Conservation (phyloP, 2,329 filamentous ascomycete genomes). For the Ceratocystis cubensis region DNA sequence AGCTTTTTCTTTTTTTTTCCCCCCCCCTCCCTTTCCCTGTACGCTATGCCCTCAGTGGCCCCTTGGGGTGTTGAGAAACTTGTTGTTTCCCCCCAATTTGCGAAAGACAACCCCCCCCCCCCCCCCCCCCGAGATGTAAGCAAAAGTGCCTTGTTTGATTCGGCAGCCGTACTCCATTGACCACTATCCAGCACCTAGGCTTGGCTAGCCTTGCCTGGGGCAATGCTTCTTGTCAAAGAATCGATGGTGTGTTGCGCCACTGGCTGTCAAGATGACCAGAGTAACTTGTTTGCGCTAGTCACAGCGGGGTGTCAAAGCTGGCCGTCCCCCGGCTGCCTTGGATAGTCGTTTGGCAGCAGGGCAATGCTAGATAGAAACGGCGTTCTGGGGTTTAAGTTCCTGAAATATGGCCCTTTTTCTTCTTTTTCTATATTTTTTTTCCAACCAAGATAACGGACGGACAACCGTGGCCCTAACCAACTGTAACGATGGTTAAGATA, state of each 20-base stretch:
- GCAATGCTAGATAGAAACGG: constrained; percentile 42
- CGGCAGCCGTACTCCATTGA: constrained; percentile 61
- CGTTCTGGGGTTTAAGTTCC: no score
- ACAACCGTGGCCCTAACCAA: no score
- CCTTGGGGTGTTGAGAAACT: no score
- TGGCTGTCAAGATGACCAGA: constrained; percentile 57
- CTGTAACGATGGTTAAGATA: no score
- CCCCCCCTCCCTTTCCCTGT: no score
- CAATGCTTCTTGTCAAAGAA: constrained; percentile 46
- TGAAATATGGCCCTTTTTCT: no score
- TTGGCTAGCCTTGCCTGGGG: constrained; percentile 60
- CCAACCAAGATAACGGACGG: no score
- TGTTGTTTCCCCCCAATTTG: no score
- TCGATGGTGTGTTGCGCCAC: constrained; percentile 55
- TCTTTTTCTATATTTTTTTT: no score
- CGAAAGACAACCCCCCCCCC: no score
- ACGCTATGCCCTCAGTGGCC: no score
- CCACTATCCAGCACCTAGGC: constrained; percentile 56
- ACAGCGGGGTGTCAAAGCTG: constrained; percentile 34
- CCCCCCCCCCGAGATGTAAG: no score
- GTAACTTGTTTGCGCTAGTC: constrained; percentile 48
- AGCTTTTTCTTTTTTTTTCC: not conserved
- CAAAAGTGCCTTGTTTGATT: constrained; percentile 35
- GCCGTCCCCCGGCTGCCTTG: constrained; percentile 49
- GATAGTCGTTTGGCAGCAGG: constrained; percentile 52